Evolutionary conservation across 176 grass and related monocot genomes (phyloP).

Genomic region (Avena sativa): DNA sequence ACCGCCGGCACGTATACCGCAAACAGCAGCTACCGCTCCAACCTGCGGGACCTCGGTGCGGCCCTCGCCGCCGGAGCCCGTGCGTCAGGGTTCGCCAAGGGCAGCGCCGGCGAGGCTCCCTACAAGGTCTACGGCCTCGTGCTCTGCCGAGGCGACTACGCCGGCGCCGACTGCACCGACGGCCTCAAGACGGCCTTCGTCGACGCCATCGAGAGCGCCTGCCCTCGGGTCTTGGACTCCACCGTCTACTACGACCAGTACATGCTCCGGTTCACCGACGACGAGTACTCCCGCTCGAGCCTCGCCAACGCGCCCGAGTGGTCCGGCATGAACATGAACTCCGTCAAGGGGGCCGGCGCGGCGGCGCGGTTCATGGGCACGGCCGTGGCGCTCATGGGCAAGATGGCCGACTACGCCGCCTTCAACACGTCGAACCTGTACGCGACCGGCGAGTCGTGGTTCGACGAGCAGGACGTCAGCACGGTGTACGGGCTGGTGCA

Average conservation of each 20-base stretch:
- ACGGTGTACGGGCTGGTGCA: constrained; percentile 29
- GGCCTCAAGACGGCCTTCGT: not conserved
- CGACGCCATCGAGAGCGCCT: not conserved
- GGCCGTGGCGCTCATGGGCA: not conserved
- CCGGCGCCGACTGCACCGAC: not conserved
- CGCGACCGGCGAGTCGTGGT: constrained; percentile 29
- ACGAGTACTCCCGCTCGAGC: not conserved
- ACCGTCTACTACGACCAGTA: constrained; percentile 45
- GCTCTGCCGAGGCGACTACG: not conserved
- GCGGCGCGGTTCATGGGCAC: not conserved
- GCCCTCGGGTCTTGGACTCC: not conserved
- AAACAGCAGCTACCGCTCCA: too few relatives aligned
- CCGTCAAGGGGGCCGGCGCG: not conserved
- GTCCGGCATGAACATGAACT: not conserved
- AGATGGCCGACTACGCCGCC: not conserved
- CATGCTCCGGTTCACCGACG: constrained; percentile 46
- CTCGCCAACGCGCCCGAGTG: not conserved
- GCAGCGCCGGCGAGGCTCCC: not conserved
- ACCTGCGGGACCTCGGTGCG: too few relatives aligned
- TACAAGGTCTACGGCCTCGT: not conserved
- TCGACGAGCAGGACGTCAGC: not conserved
- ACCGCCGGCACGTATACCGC: too few relatives aligned
- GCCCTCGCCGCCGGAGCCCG: too few relatives aligned
- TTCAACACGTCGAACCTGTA: not conserved
- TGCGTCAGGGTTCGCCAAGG: too few relatives aligned